Percentiles rank a stretch among this genome's conserved stretches.
Conservation (phyloP, 495 filamentous ascomycete species). For the Glonium stellatum region DNA sequence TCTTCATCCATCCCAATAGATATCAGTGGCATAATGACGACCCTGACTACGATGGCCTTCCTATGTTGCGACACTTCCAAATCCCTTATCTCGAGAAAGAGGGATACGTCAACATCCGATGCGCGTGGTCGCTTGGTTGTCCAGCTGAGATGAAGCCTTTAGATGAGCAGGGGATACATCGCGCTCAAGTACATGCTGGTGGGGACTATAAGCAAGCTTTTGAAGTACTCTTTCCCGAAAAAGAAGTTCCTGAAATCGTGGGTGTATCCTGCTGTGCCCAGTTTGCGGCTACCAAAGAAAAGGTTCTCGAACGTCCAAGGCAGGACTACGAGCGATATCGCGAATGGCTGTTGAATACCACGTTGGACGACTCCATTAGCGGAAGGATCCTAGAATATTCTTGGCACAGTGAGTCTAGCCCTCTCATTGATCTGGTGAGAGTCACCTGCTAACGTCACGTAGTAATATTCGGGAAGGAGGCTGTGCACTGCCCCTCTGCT, state of each 20-base stretch:
- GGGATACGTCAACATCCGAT: constrained; percentile 62
- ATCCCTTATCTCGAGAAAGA: constrained; percentile 47
- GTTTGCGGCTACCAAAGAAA: constrained; percentile 43
- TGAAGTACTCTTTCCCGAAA: constrained; percentile 47
- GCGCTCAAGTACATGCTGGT: constrained; percentile 38
- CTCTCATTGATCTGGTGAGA: background rate
- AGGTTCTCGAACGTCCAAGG: constrained; percentile 37
- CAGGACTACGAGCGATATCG: constrained; percentile 42
- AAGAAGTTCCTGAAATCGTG: constrained; percentile 33
- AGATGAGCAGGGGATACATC: constrained; percentile 37
- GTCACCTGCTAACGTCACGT: constrained; percentile 6
- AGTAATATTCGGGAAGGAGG: constrained; percentile 48
- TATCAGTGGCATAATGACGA: constrained; percentile 32
- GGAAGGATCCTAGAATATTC: constrained; percentile 47
- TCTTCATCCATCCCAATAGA: constrained; percentile 27
- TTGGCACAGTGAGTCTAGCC: constrained; percentile 40
- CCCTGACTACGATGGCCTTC: constrained; percentile 31
- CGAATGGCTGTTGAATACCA: constrained; percentile 38
- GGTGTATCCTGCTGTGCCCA: constrained; percentile 47
- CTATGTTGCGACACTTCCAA: constrained; percentile 48
- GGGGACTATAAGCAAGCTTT: constrained; percentile 50
- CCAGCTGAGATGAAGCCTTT: constrained; percentile 51
- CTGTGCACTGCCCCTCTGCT: constrained; percentile 52
- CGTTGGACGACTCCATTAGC: constrained; percentile 42
- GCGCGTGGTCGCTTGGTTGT: constrained; percentile 56